Conservation (phyloP, 306 rosid species). For the Macrotyloma uniflorum region DNA sequence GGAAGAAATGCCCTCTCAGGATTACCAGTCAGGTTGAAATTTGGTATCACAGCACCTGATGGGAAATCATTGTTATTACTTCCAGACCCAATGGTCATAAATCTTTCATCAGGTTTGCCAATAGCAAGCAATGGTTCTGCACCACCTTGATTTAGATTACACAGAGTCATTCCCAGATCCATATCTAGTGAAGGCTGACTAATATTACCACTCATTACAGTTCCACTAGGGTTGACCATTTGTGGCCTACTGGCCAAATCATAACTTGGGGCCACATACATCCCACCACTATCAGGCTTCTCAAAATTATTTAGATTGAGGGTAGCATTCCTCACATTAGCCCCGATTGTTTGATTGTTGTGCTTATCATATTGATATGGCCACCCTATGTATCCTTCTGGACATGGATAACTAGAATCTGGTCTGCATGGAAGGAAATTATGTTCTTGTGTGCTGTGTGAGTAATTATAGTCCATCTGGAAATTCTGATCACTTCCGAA, state of each 20-base stretch:
- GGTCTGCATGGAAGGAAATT: not conserved
- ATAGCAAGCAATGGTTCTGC: conserved; percentile 35
- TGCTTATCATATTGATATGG: conserved; percentile 22
- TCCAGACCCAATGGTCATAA: conserved; percentile 35
- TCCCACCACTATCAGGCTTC: conserved; percentile 25
- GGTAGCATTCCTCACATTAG: conserved; percentile 23
- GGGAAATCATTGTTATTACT: conserved; percentile 22
- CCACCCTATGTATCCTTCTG: conserved; percentile 32
- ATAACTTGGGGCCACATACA: conserved; percentile 2
- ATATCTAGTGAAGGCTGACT: conserved; percentile 31
- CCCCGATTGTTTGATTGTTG: conserved; percentile 26
- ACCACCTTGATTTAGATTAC: conserved; percentile 33
- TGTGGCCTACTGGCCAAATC: conserved; percentile 18
- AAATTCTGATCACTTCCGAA: conserved; percentile 32
- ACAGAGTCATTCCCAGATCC: conserved; percentile 31
- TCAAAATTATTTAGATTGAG: conserved; percentile 33
- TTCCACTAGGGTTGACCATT: conserved; percentile 38
- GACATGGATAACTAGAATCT: conserved; percentile 10
- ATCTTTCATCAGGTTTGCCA: conserved; percentile 35
- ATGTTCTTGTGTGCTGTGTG: not conserved
- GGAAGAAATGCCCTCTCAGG: conserved; percentile 30
- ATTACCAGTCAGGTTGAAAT: conserved; percentile 15
- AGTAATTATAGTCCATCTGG: conserved; percentile 13
- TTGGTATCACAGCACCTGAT: conserved; percentile 25
- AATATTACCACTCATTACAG: conserved; percentile 13